Evolutionary conservation across 1,139 yeast genomes (phyloP).

Genomic region (Magnusiomyces ingens): DNA sequence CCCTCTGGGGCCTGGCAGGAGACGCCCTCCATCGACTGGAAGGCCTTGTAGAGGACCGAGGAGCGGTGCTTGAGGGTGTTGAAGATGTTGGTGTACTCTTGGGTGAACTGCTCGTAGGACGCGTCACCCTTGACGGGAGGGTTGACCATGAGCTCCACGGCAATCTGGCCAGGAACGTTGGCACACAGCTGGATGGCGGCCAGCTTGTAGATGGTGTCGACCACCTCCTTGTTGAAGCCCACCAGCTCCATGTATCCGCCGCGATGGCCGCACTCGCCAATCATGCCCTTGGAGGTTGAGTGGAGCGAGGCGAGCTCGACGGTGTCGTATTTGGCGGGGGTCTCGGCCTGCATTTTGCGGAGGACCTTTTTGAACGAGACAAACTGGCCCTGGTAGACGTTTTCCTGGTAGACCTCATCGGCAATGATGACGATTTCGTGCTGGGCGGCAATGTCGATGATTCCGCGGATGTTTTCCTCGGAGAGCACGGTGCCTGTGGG

Average conservation of each 20-base stretch:
- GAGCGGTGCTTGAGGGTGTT: slow-evolving; percentile 60
- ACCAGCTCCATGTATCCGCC: slow-evolving; percentile 96
- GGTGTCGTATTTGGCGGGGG: slow-evolving; percentile 49
- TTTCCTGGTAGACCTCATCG: slow-evolving; percentile 97
- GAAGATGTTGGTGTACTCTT: slow-evolving; percentile 58
- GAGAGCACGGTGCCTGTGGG: slow-evolving; percentile 87
- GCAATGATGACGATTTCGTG: slow-evolving; percentile 83
- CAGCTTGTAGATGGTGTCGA: slow-evolving; percentile 66
- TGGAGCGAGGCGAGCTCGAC: slow-evolving; percentile 91
- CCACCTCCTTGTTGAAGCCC: slow-evolving; percentile 67
- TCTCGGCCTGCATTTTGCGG: slow-evolving; percentile 48
- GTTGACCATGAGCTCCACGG: slow-evolving; percentile 85
- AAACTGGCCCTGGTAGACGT: slow-evolving; percentile 58
- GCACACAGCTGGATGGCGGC: slow-evolving; percentile 91
- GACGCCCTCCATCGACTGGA: slow-evolving; percentile 70
- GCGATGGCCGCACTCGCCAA: slow-evolving; percentile 98
- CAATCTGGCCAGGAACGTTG: slow-evolving; percentile 88
- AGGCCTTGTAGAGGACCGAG: slow-evolving; percentile 56
- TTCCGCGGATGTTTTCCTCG: slow-evolving; percentile 57
- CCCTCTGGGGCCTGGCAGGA: slow-evolving; percentile 86
- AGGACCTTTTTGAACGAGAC: slow-evolving; percentile 41
- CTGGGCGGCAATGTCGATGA: slow-evolving; percentile 74
- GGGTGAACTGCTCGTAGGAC: slow-evolving; percentile 59
- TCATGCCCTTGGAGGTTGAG: slow-evolving; percentile 92
- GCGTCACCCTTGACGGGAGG: slow-evolving; percentile 78